phyloP scores from a whole-genome alignment of 371 early-diverging fungal genomes.

The Mortierella sp. region DNA sequence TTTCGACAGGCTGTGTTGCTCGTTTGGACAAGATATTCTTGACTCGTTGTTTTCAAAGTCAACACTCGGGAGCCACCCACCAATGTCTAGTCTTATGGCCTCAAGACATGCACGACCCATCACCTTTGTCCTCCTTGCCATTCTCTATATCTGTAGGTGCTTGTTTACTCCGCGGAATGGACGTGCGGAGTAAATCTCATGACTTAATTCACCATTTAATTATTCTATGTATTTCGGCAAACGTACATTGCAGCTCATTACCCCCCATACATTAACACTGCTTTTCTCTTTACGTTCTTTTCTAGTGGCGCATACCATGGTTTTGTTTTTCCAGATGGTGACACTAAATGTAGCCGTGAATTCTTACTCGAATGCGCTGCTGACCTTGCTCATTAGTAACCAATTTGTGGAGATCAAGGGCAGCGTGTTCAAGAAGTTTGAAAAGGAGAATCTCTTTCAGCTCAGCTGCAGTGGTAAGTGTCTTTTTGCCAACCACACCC shows the following conservation, averaged over 20 bases:
- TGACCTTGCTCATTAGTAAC: conserved; percentile 94
- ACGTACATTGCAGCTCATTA: not conserved
- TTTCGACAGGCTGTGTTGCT: conserved; percentile 92
- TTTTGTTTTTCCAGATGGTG: conserved; percentile 96
- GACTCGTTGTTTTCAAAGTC: conserved; percentile 90
- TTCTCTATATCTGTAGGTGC: conserved; percentile 81
- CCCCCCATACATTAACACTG: not conserved
- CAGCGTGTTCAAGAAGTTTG: conserved; percentile 96
- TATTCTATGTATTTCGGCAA: not conserved
- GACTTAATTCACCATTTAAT: not conserved
- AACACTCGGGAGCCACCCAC: conserved; percentile 65
- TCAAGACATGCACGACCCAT: conserved; percentile 68
- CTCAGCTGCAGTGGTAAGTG: conserved; percentile 86
- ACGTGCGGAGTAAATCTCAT: not conserved
- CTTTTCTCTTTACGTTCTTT: not conserved
- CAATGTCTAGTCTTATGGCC: conserved; percentile 56
- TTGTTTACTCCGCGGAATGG: not conserved
- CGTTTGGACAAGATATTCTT: conserved; percentile 94
- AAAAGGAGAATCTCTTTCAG: conserved; percentile 96
- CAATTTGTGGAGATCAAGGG: conserved; percentile 99
- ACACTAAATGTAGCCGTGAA: conserved; percentile 97
- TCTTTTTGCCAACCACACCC: not conserved
- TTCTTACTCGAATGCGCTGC: conserved; percentile 91
- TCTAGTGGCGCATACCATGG: conserved; percentile 85
- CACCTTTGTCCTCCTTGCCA: conserved; percentile 78